Evolutionary conservation across 2,329 filamentous ascomycete genomes (phyloP).

Genomic region (Chaetomium sp.): DNA sequence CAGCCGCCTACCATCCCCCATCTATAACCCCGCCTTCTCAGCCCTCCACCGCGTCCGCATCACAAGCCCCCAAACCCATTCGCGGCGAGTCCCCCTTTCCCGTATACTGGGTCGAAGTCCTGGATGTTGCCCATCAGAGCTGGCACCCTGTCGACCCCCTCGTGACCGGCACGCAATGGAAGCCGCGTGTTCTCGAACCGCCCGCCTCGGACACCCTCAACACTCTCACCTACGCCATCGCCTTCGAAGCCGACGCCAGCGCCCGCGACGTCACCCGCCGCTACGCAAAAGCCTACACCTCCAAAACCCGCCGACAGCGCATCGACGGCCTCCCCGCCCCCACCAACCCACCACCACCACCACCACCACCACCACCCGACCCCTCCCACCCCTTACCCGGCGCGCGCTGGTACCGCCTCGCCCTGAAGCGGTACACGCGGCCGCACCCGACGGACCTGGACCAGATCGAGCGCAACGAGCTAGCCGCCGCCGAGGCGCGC

Average conservation of each 20-base stretch:
- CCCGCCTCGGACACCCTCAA: conserved; percentile 77
- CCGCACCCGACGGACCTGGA: conserved; percentile 64
- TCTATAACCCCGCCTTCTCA: conserved; percentile 37
- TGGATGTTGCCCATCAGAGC: conserved; percentile 82
- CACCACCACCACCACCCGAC: background rate
- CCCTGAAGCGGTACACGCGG: conserved; percentile 46
- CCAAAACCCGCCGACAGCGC: conserved; percentile 82
- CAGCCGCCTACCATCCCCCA: conserved; percentile 56
- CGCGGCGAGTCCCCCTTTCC: conserved; percentile 77
- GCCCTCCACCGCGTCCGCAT: conserved; percentile 41
- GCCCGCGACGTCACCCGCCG: conserved; percentile 84
- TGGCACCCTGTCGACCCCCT: conserved; percentile 89
- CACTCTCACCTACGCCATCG: conserved; percentile 78
- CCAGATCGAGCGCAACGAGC: conserved; percentile 78
- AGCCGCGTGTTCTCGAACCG: conserved; percentile 76
- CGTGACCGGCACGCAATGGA: conserved; percentile 77
- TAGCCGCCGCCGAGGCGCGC: conserved; percentile 68
- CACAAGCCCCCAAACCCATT: conserved; percentile 47
- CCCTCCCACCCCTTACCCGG: conserved; percentile 1
- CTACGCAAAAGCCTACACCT: conserved; percentile 85
- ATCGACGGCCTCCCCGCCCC: conserved; percentile 57
- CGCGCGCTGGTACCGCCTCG: conserved; percentile 29
- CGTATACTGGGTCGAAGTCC: conserved; percentile 92
- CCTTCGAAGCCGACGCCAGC: conserved; percentile 77
- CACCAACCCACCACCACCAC: background rate